Percentiles rank a stretch among this genome's conserved stretches.
Evolutionary conservation across 306 rosid genomes (phyloP).

Genomic region (Trichosanthes cucumerina): DNA sequence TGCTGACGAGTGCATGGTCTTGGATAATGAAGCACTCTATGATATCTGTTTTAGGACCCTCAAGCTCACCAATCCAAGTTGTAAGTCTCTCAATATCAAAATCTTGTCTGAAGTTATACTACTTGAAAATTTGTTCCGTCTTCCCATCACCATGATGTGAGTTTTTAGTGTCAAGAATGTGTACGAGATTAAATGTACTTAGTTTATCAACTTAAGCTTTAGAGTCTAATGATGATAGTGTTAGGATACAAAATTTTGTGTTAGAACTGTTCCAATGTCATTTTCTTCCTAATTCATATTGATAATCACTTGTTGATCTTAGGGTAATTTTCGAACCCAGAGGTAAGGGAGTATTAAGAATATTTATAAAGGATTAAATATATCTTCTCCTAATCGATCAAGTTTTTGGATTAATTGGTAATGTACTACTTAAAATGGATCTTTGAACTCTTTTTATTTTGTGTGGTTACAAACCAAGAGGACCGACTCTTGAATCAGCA

Average conservation of each 20-base stretch:
- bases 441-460: not conserved
- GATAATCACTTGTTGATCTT: not conserved
- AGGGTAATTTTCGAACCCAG: not conserved
- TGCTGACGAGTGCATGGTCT: slow-evolving; percentile 88
- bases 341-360: not conserved
- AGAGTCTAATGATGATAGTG: not conserved
- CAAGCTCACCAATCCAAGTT: slow-evolving; percentile 87
- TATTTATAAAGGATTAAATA: not conserved
- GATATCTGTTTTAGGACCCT: slow-evolving; percentile 87
- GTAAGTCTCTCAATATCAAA: slow-evolving; percentile 28
- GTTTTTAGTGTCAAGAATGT: not conserved
- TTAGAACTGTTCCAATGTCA: not conserved
- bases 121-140: not conserved
- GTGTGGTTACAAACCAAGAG: not conserved
- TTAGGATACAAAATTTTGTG: not conserved
- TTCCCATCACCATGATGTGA: not conserved
- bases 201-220: not conserved
- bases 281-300: not conserved
- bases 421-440: not conserved
- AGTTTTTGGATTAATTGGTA: not conserved
- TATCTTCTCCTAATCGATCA: not conserved
- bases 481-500: not conserved
- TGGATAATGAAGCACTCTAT: slow-evolving; percentile 83
- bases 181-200: not conserved
- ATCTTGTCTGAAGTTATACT: not conserved